A percentile compares a stretch with the other conserved stretches of the same genome.
Evolutionary conservation across 2,329 filamentous ascomycete genomes (phyloP).

Genomic region (Periconia sp.): DNA sequence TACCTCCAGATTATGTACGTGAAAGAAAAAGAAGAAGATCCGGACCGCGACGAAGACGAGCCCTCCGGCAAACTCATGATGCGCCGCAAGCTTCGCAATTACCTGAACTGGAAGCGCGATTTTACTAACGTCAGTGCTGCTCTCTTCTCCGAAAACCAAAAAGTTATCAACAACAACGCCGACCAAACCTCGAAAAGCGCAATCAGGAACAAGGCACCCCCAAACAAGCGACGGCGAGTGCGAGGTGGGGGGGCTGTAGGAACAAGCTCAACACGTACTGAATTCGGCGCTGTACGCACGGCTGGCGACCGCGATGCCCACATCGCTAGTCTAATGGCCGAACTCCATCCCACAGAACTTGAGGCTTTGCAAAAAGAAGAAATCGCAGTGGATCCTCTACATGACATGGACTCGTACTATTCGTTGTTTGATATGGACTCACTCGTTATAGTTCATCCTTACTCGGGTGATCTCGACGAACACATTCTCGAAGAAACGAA

Average conservation of each 20-base stretch:
- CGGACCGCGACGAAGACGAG: conserved; percentile 56
- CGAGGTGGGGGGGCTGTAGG: conserved; percentile 73
- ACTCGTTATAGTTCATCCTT: conserved; percentile 85
- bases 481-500: conserved; percentile 93
- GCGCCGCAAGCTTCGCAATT: conserved; percentile 81
- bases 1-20: conserved; percentile 91
- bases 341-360: conserved; percentile 77
- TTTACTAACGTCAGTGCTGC: conserved; percentile 82
- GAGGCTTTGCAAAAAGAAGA: conserved; percentile 74
- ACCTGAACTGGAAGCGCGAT: conserved; percentile 86
- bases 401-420: conserved; percentile 91
- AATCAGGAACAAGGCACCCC: conserved; percentile 63
- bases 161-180: conserved; percentile 67
- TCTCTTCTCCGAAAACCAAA: conserved; percentile 79
- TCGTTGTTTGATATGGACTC: conserved; percentile 90
- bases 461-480: conserved; percentile 94
- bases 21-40: conserved; percentile 48
- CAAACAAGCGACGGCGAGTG: conserved; percentile 83
- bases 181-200: conserved; percentile 56
- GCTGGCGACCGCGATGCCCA: conserved; percentile 82
- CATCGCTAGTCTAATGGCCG: conserved; percentile 78
- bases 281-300: conserved; percentile 71
- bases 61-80: conserved; percentile 86
- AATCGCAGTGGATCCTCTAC: conserved; percentile 74
- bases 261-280: conserved; percentile 61